Evolutionary conservation across 176 grass and related monocot species (phyloP).

Genomic region (Cocos nucifera): DNA sequence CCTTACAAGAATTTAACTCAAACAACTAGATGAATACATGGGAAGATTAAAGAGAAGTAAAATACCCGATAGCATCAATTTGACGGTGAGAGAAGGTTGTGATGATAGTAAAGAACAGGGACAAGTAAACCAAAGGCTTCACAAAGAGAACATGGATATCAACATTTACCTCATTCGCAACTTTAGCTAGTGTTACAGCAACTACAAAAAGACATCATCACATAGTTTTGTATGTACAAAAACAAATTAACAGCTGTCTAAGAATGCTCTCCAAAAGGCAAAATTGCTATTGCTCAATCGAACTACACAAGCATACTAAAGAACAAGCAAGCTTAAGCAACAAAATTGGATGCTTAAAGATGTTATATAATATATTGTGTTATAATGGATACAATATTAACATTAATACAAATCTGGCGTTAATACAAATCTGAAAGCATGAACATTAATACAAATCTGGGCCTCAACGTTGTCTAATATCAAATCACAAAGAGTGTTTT

Average conservation of each 20-base stretch:
- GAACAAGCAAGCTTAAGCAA: too few relatives aligned
- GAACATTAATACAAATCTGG: too few relatives aligned
- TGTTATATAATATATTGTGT: too few relatives aligned
- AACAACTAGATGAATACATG: neutral
- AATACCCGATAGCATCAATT: slow-evolving; percentile 84
- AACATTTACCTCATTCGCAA: slow-evolving; percentile 71
- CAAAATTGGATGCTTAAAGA: too few relatives aligned
- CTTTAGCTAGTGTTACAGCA: slow-evolving; percentile 74
- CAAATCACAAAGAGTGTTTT: too few relatives aligned
- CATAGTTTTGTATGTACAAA: neutral
- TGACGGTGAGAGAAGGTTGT: slow-evolving; percentile 88
- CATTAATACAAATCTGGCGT: too few relatives aligned
- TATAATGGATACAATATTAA: too few relatives aligned
- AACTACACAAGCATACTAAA: too few relatives aligned
- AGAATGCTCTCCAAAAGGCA: neutral
- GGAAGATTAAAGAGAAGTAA: neutral
- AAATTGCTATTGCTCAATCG: too few relatives aligned
- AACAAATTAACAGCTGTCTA: neutral
- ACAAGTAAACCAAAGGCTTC: slow-evolving; percentile 88
- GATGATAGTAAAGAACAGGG: slow-evolving; percentile 81
- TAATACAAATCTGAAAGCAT: too few relatives aligned
- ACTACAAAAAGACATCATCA: slow-evolving; percentile 32
- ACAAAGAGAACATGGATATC: slow-evolving; percentile 74
- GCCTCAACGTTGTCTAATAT: too few relatives aligned
- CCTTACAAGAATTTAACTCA: neutral